Percentiles rank a stretch among this genome's conserved stretches.
Evolutionary conservation across 2,329 filamentous ascomycete species (phyloP).

Genomic region (Nemania sp.): DNA sequence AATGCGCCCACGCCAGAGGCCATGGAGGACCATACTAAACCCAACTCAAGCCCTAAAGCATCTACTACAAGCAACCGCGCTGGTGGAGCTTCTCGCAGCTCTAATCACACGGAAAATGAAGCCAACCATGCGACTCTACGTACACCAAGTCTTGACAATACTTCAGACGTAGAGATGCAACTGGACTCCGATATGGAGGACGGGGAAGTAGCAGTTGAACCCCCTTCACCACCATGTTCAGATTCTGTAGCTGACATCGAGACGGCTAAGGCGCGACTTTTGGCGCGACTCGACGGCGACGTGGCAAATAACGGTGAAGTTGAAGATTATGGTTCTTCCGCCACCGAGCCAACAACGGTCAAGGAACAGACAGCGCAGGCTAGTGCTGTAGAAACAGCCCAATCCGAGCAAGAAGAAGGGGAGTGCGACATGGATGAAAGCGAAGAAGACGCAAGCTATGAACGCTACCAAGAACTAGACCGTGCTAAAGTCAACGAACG

Average conservation of each 20-base stretch:
- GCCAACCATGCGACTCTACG: slow-evolving; percentile 55
- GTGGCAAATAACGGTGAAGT: not conserved
- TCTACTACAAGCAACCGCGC: not conserved
- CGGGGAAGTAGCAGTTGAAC: slow-evolving; percentile 54
- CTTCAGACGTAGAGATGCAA: slow-evolving; percentile 51
- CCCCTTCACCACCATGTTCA: slow-evolving; percentile 35
- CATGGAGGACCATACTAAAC: not conserved
- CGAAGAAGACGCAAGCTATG: slow-evolving; percentile 47
- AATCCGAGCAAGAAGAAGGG: slow-evolving; percentile 12
- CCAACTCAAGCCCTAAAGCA: not conserved
- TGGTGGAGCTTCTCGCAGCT: not conserved
- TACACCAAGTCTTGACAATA: slow-evolving; percentile 54
- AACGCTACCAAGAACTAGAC: slow-evolving; percentile 36
- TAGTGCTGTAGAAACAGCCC: not conserved
- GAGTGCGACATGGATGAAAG: slow-evolving; percentile 13
- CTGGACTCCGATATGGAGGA: slow-evolving; percentile 53
- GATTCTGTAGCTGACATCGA: slow-evolving; percentile 56
- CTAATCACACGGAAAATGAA: slow-evolving; percentile 41
- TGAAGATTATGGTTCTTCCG: not conserved
- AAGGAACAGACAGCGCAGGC: not conserved
- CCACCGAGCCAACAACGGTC: not conserved
- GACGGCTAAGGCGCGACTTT: slow-evolving; percentile 61
- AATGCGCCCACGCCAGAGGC: slow-evolving; percentile 16
- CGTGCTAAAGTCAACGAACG: slow-evolving; percentile 65
- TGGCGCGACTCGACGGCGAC: slow-evolving; percentile 57